These are phyloP conservation scores for Gomphus bonarii DNA, from an alignment of 1,284 basidiomycete genomes.

Conservation along the genomic window DNA sequence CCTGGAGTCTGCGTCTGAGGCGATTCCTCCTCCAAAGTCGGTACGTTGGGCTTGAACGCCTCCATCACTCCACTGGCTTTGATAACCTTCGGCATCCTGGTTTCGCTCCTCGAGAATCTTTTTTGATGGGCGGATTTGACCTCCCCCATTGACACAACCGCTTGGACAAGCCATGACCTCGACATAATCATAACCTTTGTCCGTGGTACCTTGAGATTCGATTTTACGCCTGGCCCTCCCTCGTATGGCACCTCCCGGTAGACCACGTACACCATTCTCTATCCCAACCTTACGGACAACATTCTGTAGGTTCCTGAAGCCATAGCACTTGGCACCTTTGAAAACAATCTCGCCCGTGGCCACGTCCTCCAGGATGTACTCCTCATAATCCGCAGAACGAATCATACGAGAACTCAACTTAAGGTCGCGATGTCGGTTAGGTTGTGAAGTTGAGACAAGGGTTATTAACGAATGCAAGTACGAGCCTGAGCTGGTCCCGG, in stretches of 20 bases:
- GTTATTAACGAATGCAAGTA: slow-evolving; percentile 76
- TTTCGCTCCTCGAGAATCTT: slow-evolving; percentile 54
- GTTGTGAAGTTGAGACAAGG: slow-evolving; percentile 32
- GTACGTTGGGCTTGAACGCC: slow-evolving; percentile 19
- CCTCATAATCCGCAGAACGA: slow-evolving; percentile 55
- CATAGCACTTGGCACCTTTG: slow-evolving; percentile 92
- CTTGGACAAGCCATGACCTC: slow-evolving; percentile 99
- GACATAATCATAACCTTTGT: slow-evolving; percentile 82
- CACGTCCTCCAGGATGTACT: slow-evolving; percentile 43
- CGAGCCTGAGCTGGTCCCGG: slow-evolving; percentile 88
- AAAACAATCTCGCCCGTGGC: slow-evolving; percentile 60
- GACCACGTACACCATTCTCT: slow-evolving; percentile 68
- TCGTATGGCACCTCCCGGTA: slow-evolving; percentile 34
- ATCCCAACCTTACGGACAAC: slow-evolving; percentile 89
- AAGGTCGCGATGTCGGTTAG: slow-evolving; percentile 32
- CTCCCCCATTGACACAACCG: slow-evolving; percentile 96
- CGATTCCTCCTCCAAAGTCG: neutral
- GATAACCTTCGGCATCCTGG: slow-evolving; percentile 38
- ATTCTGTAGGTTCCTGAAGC: slow-evolving; percentile 96
- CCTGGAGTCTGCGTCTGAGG: slow-evolving; percentile 27
- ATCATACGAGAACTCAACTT: slow-evolving; percentile 51
- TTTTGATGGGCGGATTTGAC: slow-evolving; percentile 66
- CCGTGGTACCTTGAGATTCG: slow-evolving; percentile 28
- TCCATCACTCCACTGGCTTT: neutral
- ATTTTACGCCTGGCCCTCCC: slow-evolving; percentile 23